phyloP scores from a whole-genome alignment of 306 rosid genomes.

The Quercus gilva region DNA sequence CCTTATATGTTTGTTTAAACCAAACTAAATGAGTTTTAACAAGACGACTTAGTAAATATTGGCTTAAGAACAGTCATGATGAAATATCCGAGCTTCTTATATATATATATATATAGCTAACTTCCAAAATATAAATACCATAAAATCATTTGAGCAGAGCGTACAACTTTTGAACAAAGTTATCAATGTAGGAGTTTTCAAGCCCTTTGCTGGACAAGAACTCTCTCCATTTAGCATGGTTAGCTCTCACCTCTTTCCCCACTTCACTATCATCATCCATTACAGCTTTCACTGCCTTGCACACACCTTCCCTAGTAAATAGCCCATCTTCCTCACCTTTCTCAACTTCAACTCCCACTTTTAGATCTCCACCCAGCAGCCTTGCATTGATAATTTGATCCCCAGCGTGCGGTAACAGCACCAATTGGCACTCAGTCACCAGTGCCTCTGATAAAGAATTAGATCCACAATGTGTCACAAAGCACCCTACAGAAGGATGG shows the following conservation, averaged over 20 bases:
- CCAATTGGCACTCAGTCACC: constrained; percentile 28
- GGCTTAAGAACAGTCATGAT: too few species aligned
- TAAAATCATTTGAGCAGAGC: background rate
- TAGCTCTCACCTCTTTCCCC: constrained; percentile 22
- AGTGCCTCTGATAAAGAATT: constrained; percentile 34
- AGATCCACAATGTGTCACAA: constrained; percentile 42
- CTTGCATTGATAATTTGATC: constrained; percentile 32
- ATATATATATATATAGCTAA: too few species aligned
- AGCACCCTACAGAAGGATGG: constrained; percentile 45
- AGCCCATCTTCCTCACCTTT: constrained; percentile 35
- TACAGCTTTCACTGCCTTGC: constrained; percentile 22
- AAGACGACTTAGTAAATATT: too few species aligned
- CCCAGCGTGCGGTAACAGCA: constrained; percentile 22
- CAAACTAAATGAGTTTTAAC: too few species aligned
- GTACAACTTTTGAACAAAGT: constrained; percentile 22
- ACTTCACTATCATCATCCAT: constrained; percentile 24
- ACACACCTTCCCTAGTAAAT: constrained; percentile 29
- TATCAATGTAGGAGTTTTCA: constrained; percentile 23
- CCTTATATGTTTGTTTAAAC: too few species aligned
- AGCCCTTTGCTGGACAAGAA: constrained; percentile 12
- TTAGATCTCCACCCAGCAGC: constrained; percentile 16
- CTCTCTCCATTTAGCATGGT: constrained; percentile 22
- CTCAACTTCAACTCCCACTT: background rate
- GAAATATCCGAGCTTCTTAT: too few species aligned
- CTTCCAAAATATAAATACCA: too few species aligned